These are phyloP conservation scores for Dianthus caryophyllus DNA, from an alignment of 148 eudicot species.

Conservation along the genomic window DNA sequence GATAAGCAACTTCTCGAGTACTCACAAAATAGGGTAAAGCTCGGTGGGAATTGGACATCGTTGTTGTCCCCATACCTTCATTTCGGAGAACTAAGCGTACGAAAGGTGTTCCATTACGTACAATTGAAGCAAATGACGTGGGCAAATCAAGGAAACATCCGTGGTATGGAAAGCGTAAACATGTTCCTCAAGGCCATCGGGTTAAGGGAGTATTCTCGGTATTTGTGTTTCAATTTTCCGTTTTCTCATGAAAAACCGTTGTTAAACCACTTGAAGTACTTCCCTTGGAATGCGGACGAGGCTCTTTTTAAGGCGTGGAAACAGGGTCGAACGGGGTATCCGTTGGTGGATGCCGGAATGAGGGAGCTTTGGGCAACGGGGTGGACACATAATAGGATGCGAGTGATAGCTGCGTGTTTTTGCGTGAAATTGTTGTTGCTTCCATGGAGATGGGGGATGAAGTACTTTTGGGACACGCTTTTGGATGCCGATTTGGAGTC, in stretches of 20 bases:
- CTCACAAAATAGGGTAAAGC: conserved; percentile 48
- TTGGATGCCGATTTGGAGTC: conserved; percentile 92
- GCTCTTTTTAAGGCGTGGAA: conserved; percentile 82
- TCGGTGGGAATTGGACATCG: conserved; percentile 75
- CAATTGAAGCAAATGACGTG: conserved; percentile 72
- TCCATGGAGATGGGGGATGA: conserved; percentile 99
- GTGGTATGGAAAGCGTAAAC: conserved; percentile 58
- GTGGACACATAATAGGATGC: conserved; percentile 82
- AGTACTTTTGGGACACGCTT: conserved; percentile 97
- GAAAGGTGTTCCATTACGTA: conserved; percentile 65
- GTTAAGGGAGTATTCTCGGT: conserved; percentile 91
- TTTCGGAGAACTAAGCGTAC: conserved; percentile 81
- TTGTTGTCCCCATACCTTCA: conserved; percentile 87
- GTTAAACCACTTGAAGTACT: conserved; percentile 54
- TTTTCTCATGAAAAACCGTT: conserved; percentile 85
- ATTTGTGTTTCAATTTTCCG: conserved; percentile 92
- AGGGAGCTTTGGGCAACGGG: conserved; percentile 99
- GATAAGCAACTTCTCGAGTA: conserved; percentile 63
- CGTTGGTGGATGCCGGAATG: conserved; percentile 97
- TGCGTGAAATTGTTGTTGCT: conserved; percentile 76
- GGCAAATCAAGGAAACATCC: conserved; percentile 55
- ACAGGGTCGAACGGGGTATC: conserved; percentile 95
- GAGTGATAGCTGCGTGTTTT: conserved; percentile 88
- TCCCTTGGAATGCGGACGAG: conserved; percentile 79
- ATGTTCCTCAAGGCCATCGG: conserved; percentile 72